Evolutionary conservation across 345 rosid genomes (phyloP).

Genomic region (Bretschneidera sinensis): DNA sequence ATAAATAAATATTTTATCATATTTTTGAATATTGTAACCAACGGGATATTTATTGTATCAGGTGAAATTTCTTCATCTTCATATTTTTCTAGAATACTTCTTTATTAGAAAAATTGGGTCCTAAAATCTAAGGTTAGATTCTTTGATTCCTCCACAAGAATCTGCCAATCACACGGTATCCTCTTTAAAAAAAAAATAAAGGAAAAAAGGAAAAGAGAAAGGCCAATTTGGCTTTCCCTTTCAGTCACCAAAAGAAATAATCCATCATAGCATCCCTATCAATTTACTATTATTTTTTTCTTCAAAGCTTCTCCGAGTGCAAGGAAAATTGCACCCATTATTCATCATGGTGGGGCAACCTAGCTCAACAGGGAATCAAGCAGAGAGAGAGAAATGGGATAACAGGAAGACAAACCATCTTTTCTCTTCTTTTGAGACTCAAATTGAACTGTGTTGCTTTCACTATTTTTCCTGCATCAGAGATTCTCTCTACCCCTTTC

Average conservation of each 20-base stretch:
- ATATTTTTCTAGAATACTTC: slow-evolving; percentile 3
- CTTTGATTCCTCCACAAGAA: slow-evolving; percentile 68
- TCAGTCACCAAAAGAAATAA: slow-evolving; percentile 30
- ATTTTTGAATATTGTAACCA: too few species aligned
- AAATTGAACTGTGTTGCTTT: slow-evolving; percentile 32
- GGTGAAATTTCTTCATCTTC: slow-evolving; percentile 8
- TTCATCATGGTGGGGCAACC: slow-evolving; percentile 58
- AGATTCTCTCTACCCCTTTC: slow-evolving; percentile 50
- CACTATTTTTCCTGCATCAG: slow-evolving; percentile 53
- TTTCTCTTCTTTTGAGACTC: slow-evolving; percentile 51
- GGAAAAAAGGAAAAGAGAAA: slow-evolving; percentile 13
- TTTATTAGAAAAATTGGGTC: slow-evolving; percentile 12
- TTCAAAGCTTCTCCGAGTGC: slow-evolving; percentile 23
- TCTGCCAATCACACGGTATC: slow-evolving; percentile 59
- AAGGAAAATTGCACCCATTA: slow-evolving; percentile 42
- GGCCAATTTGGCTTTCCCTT: slow-evolving; percentile 27
- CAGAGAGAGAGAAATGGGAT: slow-evolving; percentile 32
- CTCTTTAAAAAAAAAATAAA: slow-evolving; percentile 17
- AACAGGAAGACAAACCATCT: slow-evolving; percentile 46
- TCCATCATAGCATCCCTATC: slow-evolving; percentile 20
- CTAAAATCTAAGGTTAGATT: slow-evolving; percentile 60
- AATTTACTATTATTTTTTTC: slow-evolving; percentile 7
- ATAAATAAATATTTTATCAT: too few species aligned
- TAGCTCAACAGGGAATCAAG: slow-evolving; percentile 46
- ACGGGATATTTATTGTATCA: background rate